Evolutionary conservation across 2,329 filamentous ascomycete species (phyloP), one percentile per base, ranked within the genome.

Genomic region (Cladosporium sp.): DNA sequence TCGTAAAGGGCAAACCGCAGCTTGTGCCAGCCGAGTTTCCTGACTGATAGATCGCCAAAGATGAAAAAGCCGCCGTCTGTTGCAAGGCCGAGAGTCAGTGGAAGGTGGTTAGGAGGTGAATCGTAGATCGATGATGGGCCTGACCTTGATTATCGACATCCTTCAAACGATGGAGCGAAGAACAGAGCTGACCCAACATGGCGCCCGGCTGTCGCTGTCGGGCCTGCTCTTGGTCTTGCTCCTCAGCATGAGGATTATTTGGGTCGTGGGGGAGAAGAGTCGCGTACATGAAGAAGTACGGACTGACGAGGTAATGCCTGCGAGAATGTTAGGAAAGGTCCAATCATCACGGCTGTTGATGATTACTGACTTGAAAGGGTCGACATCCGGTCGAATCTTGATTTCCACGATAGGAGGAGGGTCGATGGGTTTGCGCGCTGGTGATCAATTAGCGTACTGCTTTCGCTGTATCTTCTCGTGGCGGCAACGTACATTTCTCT

Each of bases 31-130:
- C 90, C 90, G 59, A 86, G 80, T 19, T 82, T 74, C 63, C 85
- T 85, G 53, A 92, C 82, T 0, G 88, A 93, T 18, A 95, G 74
- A 67, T 95, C 89, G 4, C 86, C 86, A 67, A 94, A 95, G n/a
- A 95, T 84, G 62, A 95, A 95, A 70, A 90, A 94, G 1, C 84
- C 88, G 9, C 86, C 86, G 67, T 93, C 88, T 72, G 53, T 48
- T 19, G 36, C 45, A 16, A 40, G 18, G 4, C 36, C n/a, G 53
- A 43, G 27, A 22, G 18, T 48, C 40, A 48, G 45, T 11, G 29
- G 18, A 29, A 32, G 16, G 6, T 35, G 40, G 39, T 51, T 16
- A 30, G 16, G 35, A n/a, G 7, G 1, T 16, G 15, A 20, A n/a
- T 43, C 15, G 30, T 27, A 48, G 25, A 16, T 36, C 22, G 36